These are phyloP conservation scores for Aspergillus aculeatinus DNA, from an alignment of 2,329 filamentous ascomycete genomes.

Conservation along the genomic window DNA sequence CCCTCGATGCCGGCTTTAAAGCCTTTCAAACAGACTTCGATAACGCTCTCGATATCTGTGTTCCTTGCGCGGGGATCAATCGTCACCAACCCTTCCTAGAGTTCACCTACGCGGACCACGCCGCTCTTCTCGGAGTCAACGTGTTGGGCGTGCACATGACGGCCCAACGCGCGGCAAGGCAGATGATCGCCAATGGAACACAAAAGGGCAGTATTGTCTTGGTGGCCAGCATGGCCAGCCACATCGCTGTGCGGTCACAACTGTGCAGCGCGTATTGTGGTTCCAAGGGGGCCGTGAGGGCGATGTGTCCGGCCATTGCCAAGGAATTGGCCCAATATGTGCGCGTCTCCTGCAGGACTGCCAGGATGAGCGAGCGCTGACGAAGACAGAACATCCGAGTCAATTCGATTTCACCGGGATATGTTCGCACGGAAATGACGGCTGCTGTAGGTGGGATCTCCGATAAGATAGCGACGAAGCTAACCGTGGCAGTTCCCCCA, in stretches of 20 bases:
- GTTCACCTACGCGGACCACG: slow-evolving; percentile 44
- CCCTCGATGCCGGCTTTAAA: slow-evolving; percentile 33
- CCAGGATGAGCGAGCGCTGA: not conserved
- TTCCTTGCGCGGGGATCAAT: slow-evolving; percentile 49
- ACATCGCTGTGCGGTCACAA: slow-evolving; percentile 53
- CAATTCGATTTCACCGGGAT: slow-evolving; percentile 45
- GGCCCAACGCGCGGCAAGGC: slow-evolving; percentile 50
- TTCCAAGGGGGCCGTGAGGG: slow-evolving; percentile 49
- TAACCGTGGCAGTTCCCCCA: slow-evolving; percentile 41
- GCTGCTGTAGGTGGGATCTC: slow-evolving; percentile 25
- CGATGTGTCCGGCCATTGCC: slow-evolving; percentile 51
- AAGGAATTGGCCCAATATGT: slow-evolving; percentile 45
- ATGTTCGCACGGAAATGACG: slow-evolving; percentile 37
- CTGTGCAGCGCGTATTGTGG: slow-evolving; percentile 50
- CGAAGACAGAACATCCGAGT: slow-evolving; percentile 40
- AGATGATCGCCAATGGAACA: slow-evolving; percentile 54
- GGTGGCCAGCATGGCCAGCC: slow-evolving; percentile 54
- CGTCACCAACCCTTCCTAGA: slow-evolving; percentile 47
- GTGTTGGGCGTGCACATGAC: slow-evolving; percentile 48
- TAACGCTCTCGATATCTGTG: slow-evolving; percentile 45
- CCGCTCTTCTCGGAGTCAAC: slow-evolving; percentile 46
- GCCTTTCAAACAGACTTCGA: slow-evolving; percentile 37
- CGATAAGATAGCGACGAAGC: not conserved
- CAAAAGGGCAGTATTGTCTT: slow-evolving; percentile 54
- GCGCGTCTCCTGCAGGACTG: slow-evolving; percentile 4